These are phyloP conservation scores for Scortechinia acanthostroma DNA, from an alignment of 2,329 filamentous ascomycete species.

Conservation along the genomic window DNA sequence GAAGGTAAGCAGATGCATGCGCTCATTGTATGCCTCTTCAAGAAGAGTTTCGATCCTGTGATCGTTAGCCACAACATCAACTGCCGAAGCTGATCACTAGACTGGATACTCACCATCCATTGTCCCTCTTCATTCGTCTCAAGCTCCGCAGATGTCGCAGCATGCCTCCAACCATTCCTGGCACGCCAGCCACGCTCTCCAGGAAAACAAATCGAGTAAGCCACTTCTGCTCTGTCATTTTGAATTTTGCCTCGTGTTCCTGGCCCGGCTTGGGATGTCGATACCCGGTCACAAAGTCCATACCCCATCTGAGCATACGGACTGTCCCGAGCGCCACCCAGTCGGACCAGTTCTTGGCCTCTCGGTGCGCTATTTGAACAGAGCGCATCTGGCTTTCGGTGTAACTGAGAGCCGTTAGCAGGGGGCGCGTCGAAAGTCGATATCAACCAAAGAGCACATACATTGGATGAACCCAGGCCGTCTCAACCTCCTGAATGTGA, in stretches of 20 bases:
- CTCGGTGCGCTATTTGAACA: conserved; percentile 52
- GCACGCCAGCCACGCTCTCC: conserved; percentile 68
- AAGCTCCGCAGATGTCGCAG: conserved; percentile 80
- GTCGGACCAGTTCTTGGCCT: conserved; percentile 53
- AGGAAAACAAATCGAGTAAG: conserved; percentile 65
- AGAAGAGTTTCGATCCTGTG: conserved; percentile 80
- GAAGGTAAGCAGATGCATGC: conserved; percentile 89
- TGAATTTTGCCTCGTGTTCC: conserved; percentile 34
- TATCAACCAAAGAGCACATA: conserved; percentile 6
- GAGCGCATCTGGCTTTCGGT: conserved; percentile 56
- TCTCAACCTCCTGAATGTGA: background rate
- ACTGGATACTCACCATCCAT: conserved; percentile 60
- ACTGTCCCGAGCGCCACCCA: conserved; percentile 52
- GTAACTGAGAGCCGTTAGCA: conserved; percentile 32
- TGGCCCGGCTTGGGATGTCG: conserved; percentile 39
- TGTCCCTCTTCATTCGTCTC: conserved; percentile 80
- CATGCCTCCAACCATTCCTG: conserved; percentile 76
- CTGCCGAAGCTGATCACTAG: background rate
- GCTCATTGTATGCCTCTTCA: conserved; percentile 85
- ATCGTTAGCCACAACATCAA: conserved; percentile 3
- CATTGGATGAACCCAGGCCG: conserved; percentile 12
- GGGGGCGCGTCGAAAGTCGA: background rate
- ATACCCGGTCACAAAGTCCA: conserved; percentile 61
- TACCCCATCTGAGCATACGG: conserved; percentile 49
- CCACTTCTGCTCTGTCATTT: conserved; percentile 66